Evolutionary conservation across 345 rosid species (phyloP), one percentile per base, ranked within the genome.

Genomic region (Raphanus raphanistrum): DNA sequence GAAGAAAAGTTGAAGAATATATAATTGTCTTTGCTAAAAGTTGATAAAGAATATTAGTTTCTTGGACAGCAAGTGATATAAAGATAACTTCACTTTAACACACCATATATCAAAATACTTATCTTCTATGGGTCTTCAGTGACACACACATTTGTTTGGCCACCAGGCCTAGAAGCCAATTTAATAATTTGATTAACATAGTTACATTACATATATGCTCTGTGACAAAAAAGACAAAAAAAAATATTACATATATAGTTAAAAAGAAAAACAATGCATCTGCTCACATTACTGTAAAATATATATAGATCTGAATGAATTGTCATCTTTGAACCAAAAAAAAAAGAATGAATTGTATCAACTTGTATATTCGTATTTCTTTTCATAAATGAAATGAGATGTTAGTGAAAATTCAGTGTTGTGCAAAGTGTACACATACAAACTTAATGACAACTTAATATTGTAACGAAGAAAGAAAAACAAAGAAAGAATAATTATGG

Each of bases 1-100:
- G 36, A 63, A 62, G 32, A 43, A 73, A 79, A 73, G 70, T 73
- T 63, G 59, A 68, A 72, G 66, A 62, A 58, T 26, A 58, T 26
- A 73, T 28, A 61, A 11, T 62, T 59, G 26, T 70, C 52, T 79
- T 79, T 73, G 59, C 25, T 17, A 2, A 78, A 79, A 79, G 68
- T 59, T 66, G 63, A 66, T 33, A 60, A 27, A 26, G 74, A 72
- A 79, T 79, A 79, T 26, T 73, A 48, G 4, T 66, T 66, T 67
- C 78, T 67, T 78, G 26, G 64, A 67, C 27, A 73, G 64, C 33
- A 73, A 73, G 74, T 25, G 69, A 52, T 25, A 50, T 50, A 48
- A 63, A 77, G 80, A 52, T 63, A 52, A 76, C n/a, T 54, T 50
- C 63, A 33, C 59, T 16, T 17, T 17, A 32, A 43, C 52, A 75